Conservation (phyloP, 176 grass and related monocot genomes). For the Carex myosuroides region DNA sequence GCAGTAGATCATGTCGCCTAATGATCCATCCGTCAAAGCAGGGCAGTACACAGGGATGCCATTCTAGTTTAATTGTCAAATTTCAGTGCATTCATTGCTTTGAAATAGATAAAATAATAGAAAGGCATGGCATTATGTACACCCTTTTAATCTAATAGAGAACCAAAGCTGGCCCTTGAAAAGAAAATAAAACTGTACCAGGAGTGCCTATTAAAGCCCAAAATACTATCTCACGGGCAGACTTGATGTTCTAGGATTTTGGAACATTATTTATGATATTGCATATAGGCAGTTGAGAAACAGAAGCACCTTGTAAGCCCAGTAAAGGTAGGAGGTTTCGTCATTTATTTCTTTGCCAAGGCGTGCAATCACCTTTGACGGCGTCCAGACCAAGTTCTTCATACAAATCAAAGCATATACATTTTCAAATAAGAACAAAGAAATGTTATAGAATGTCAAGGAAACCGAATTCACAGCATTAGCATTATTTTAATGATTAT, state of each 20-base stretch:
- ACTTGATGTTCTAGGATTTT: not conserved
- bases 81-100: constrained; percentile 18
- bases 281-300: not conserved
- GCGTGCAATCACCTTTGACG: constrained; percentile 80
- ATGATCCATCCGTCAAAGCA: constrained; percentile 87
- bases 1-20: constrained; percentile 94
- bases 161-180: not conserved
- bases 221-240: not conserved
- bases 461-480: not conserved
- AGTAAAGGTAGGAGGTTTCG: constrained; percentile 74
- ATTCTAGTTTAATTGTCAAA: constrained; percentile 43
- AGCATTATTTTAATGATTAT: not conserved
- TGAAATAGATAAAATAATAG: not conserved
- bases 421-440: constrained; percentile 3
- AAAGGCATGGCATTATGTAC: not conserved
- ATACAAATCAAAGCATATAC: constrained; percentile 6
- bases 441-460: constrained; percentile 3
- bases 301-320: constrained; percentile 74
- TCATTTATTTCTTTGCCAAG: constrained; percentile 97
- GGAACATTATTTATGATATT: not conserved
- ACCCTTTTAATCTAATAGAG: not conserved
- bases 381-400: constrained; percentile 79
- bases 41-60: constrained; percentile 83
- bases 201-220: not conserved
- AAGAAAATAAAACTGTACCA: not conserved